A percentile compares a stretch with the other conserved stretches of the same genome.
Conservation (phyloP, 176 grass and related monocot genomes). For the Puccinellia tenuiflora region DNA sequence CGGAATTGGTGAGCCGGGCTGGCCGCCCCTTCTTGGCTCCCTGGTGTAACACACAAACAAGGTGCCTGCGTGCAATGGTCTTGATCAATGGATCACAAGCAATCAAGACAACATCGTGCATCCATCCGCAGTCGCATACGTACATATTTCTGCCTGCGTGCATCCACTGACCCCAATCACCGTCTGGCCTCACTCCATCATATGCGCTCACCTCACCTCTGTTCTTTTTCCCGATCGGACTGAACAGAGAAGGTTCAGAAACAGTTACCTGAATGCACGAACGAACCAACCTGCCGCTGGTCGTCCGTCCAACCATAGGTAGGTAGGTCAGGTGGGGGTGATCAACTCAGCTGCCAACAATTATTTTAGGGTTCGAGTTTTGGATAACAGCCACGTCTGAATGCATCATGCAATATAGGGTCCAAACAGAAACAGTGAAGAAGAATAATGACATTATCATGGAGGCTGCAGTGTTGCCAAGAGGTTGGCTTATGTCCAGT, state of each 20-base stretch:
- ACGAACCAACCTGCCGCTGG: background rate
- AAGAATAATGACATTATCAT: background rate
- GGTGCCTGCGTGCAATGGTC: background rate
- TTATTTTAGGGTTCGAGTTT: background rate
- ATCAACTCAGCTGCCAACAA: background rate
- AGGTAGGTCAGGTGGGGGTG: background rate
- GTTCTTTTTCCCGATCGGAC: background rate
- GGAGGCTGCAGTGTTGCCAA: background rate
- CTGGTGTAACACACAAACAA: conserved; percentile 6
- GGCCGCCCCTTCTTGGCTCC: no score
- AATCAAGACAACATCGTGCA: background rate
- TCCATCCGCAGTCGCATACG: background rate
- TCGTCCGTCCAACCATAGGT: background rate
- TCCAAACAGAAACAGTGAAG: background rate
- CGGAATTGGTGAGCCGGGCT: no score
- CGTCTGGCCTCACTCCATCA: background rate
- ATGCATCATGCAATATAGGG: background rate
- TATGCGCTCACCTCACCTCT: background rate
- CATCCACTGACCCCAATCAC: background rate
- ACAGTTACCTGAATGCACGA: background rate
- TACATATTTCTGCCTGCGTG: background rate
- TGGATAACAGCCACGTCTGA: background rate
- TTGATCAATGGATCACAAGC: conserved; percentile 8
- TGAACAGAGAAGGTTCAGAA: background rate
- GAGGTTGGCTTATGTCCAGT: background rate